Evolutionary conservation across 257 asterid species (phyloP).

Genomic region (Forsythia suspensa): DNA sequence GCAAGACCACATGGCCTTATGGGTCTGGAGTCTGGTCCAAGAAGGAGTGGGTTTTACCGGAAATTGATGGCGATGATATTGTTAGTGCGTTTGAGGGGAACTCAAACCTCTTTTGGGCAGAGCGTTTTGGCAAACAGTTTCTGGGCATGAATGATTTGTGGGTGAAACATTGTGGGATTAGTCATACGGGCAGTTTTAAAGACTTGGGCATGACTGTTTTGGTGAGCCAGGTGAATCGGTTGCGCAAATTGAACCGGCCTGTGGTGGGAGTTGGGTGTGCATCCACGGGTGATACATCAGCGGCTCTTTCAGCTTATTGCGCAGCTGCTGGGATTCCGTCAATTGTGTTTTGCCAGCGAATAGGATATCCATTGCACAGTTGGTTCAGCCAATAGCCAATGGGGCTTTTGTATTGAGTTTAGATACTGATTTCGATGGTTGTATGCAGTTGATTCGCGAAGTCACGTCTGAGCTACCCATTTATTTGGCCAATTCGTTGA

Average conservation of each 20-base stretch:
- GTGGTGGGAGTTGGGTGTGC: conserved; percentile 88
- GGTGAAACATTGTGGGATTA: conserved; percentile 86
- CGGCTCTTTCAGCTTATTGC: conserved; percentile 77
- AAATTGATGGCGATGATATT: conserved; percentile 68
- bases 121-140: conserved; percentile 86
- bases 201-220: conserved; percentile 85
- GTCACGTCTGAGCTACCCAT: conserved; percentile 83
- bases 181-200: conserved; percentile 80
- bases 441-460: conserved; percentile 87
- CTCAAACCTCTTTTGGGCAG: conserved; percentile 80
- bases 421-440: conserved; percentile 88
- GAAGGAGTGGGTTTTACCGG: conserved; percentile 87
- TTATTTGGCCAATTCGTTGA: conserved; percentile 75
- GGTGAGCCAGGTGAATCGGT: conserved; percentile 77
- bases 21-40: conserved; percentile 94
- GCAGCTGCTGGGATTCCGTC: conserved; percentile 86
- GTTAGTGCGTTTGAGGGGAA: conserved; percentile 78
- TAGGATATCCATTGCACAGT: conserved; percentile 67
- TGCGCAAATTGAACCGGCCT: conserved; percentile 68
- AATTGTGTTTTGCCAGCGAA: conserved; percentile 76
- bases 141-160: conserved; percentile 78
- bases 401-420: conserved; percentile 85
- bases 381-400: conserved; percentile 89
- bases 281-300: conserved; percentile 81
- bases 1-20: conserved; percentile 85